Base-by-base conservation (phyloP, 345 rosid genomes). In the Garcia nutans region DNA sequence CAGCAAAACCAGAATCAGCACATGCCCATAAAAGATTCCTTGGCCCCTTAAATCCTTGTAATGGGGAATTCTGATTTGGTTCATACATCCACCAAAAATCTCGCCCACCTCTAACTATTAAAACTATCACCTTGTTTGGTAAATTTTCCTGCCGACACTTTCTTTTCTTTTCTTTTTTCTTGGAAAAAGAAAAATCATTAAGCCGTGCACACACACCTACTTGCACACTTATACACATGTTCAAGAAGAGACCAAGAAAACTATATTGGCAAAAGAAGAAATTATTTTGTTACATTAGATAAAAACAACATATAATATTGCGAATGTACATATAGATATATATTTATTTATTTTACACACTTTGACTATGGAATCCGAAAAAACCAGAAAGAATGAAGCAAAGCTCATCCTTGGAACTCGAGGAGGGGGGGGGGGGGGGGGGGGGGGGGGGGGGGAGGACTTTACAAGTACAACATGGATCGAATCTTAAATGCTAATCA, bases 381-480 rank as follows among this genome's bases (percentile, higher is more conserved):
- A 67, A 74, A 17, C 70, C 72, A 74, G 73, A 37, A 68, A 23
- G 41, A 73, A 37, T 37, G 65, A 62, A 67, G 41, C 72, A 31
- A 47, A 37, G 65, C 65, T 66, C 6, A 23, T 68, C 57, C 55
- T 67, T 65, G 9, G 74, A 78, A 68, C 70, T 77, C 73, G n/a
- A n/a, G n/a, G n/a, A n/a, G n/a, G 31, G 31, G 31, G 31, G 31
- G 31, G 31, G 31, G 31, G 31, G 31, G 31, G 41, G 41, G 41
- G 41, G 41, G 41, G 41, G 6, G 41, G 5, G 7, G 41, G 41
- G 6, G 6, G 3, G 6, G 41, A 37, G 41, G 57, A 78, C 83
- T 83, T 76, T 79, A 84, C 84, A 84, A 72, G 69, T 74, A 72
- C 82, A 72, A 85, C 72, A 61, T 72, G 75, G 71, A 70, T 81